Evolutionary conservation across 106 monocot species (phyloP).

Genomic region (Dactylorhiza incarnata): DNA sequence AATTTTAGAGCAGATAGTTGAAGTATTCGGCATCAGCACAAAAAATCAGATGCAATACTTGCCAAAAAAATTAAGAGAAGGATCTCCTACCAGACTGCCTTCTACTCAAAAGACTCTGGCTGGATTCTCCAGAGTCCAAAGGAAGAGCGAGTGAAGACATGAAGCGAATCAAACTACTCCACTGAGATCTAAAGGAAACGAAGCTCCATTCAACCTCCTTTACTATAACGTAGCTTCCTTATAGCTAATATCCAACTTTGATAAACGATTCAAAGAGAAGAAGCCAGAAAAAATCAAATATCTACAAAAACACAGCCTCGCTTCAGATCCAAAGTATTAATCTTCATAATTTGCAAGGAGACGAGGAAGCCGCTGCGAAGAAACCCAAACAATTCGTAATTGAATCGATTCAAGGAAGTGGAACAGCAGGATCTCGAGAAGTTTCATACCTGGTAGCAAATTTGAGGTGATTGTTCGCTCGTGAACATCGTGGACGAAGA

Average conservation of each 20-base stretch:
- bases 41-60: neutral
- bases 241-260: neutral
- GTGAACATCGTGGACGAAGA: neutral
- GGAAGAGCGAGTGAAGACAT: slow-evolving; percentile 9
- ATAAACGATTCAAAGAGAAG: neutral
- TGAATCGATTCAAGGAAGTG: neutral
- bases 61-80: neutral
- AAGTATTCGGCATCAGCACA: too few species aligned
- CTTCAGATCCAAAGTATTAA: neutral
- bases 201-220: neutral
- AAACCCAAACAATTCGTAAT: neutral
- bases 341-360: neutral
- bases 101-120: slow-evolving; percentile 23
- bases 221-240: neutral
- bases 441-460: neutral
- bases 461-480: neutral
- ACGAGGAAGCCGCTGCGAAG: neutral
- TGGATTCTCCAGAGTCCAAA: slow-evolving; percentile 19
- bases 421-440: neutral
- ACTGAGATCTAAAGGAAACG: neutral
- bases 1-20: neutral
- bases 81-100: slow-evolving; percentile 15
- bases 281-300: neutral
- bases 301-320: too few species aligned
- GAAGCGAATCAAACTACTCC: slow-evolving; percentile 1